phyloP scores from a whole-genome alignment of 441 rosid species.

The Mallotus repandus region DNA sequence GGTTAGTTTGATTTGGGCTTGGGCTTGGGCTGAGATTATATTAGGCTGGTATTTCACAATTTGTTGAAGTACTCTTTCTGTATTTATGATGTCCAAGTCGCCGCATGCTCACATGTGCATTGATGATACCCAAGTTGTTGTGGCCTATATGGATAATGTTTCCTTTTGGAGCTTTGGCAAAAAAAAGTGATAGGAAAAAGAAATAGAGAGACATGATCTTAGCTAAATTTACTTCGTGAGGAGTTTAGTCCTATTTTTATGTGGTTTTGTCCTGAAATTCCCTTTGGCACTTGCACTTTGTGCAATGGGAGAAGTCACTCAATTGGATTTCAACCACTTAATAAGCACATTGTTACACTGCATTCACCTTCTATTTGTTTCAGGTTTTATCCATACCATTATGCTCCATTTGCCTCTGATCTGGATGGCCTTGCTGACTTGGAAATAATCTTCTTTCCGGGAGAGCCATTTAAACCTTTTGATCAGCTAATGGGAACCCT shows the following conservation, averaged over 20 bases:
- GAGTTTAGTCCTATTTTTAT: background rate
- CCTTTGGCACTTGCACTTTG: background rate
- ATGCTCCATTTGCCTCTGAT: conserved; percentile 99
- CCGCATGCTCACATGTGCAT: background rate
- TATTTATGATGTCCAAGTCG: background rate
- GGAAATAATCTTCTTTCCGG: conserved; percentile 85
- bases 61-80: background rate
- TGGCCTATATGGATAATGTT: background rate
- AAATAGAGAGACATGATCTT: background rate
- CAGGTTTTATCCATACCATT: conserved; percentile 99
- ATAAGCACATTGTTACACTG: conserved; percentile 10
- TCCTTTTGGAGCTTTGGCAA: background rate
- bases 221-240: background rate
- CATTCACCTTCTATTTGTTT: conserved; percentile 24
- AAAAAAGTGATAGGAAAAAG: background rate
- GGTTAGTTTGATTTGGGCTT: conserved; percentile 69
- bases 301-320: background rate
- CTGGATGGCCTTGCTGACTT: conserved; percentile 68
- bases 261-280: background rate
- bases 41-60: background rate
- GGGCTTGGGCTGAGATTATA: background rate
- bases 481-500: conserved; percentile 98
- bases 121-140: background rate
- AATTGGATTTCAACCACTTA: background rate
- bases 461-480: conserved; percentile 96